Evolutionary conservation across 2,329 filamentous ascomycete genomes (phyloP).

Genomic region (Aspergillus novoparasiticus): DNA sequence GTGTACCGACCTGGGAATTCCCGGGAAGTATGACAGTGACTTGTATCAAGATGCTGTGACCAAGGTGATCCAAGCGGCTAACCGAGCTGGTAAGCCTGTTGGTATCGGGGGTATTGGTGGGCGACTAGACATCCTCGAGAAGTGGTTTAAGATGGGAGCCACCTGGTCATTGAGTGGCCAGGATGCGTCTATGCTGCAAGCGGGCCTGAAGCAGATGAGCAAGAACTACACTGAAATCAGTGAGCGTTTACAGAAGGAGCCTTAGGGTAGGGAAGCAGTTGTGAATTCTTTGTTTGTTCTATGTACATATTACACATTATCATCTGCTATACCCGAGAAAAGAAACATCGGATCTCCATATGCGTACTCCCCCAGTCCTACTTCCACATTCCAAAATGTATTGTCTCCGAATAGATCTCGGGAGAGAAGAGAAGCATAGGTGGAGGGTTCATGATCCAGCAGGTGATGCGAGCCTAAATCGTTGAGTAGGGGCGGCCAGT

Average conservation of each 20-base stretch:
- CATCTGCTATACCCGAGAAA: neutral
- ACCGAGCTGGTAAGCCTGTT: neutral
- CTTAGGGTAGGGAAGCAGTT: neutral
- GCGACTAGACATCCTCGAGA: neutral
- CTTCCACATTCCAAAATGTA: neutral
- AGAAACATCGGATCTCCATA: neutral
- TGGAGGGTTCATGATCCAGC: neutral
- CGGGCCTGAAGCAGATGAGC: neutral
- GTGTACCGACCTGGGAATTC: conserved; percentile 47
- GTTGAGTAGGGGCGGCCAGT: neutral
- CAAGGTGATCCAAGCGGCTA: neutral
- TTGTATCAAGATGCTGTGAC: neutral
- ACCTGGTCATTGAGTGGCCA: neutral
- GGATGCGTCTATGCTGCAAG: neutral
- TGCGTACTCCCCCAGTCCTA: neutral
- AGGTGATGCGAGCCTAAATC: neutral
- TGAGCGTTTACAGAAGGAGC: neutral
- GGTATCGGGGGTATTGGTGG: neutral
- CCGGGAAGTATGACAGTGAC: conserved; percentile 29
- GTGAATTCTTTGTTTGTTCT: neutral
- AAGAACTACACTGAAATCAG: neutral
- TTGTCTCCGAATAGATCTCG: neutral
- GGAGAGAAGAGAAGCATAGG: neutral
- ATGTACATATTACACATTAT: neutral
- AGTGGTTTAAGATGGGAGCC: neutral